phyloP scores from a whole-genome alignment of 2,329 filamentous ascomycete genomes.

The Colletotrichum tamarilloi region DNA sequence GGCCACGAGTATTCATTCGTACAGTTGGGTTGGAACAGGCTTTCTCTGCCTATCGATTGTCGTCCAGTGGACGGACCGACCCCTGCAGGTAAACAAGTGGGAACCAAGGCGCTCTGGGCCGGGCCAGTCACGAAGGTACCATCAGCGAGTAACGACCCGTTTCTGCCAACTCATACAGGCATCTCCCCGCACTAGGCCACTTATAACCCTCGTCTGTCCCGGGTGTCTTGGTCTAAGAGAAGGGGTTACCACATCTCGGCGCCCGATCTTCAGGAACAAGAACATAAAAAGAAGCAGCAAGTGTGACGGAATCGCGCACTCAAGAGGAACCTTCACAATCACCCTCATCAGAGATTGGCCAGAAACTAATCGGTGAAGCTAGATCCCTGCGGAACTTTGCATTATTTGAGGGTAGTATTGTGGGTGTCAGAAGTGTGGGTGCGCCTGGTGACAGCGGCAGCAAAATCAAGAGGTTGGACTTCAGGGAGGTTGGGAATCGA shows the following conservation, averaged over 20 bases:
- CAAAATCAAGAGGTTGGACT: conserved; percentile 36
- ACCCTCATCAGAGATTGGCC: conserved; percentile 8
- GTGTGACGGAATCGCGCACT: conserved; percentile 19
- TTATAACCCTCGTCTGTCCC: conserved; percentile 10
- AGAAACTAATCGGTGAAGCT: conserved; percentile 13
- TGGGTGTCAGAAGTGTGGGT: conserved; percentile 31
- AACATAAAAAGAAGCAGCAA: neutral
- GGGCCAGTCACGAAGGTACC: conserved; percentile 17
- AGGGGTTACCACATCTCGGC: conserved; percentile 8
- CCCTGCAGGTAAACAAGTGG: conserved; percentile 35
- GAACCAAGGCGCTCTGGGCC: conserved; percentile 24
- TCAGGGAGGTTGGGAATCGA: conserved; percentile 33
- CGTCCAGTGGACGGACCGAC: conserved; percentile 33
- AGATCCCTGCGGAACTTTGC: conserved; percentile 30
- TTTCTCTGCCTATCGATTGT: conserved; percentile 32
- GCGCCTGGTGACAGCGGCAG: conserved; percentile 27
- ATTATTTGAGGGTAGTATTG: conserved; percentile 31
- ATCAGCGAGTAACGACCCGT: conserved; percentile 1
- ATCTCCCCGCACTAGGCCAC: conserved; percentile 31
- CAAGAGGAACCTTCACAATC: conserved; percentile 1
- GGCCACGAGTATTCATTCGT: no score
- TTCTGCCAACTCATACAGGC: conserved; percentile 34
- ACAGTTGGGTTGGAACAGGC: neutral
- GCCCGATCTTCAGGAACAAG: conserved; percentile 34
- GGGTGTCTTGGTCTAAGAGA: conserved; percentile 15